These are phyloP conservation scores for Dioscorea zingiberensis DNA, from an alignment of 106 monocot genomes.

Conservation along the genomic window DNA sequence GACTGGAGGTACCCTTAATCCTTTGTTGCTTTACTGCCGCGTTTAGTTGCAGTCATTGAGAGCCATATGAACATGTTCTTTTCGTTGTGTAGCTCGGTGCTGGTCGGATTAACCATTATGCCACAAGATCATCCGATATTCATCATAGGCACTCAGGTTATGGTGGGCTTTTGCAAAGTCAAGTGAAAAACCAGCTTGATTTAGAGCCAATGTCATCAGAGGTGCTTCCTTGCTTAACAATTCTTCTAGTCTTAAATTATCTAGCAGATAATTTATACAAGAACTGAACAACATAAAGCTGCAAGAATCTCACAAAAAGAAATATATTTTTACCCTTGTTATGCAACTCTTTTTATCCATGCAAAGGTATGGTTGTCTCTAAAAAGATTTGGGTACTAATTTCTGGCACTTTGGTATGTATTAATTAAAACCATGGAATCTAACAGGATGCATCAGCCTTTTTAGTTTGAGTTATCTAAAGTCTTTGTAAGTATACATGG, in stretches of 20 bases:
- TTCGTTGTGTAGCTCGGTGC: not conserved
- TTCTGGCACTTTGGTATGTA: too few species aligned
- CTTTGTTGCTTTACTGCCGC: not conserved
- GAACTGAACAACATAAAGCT: too few species aligned
- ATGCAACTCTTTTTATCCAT: not conserved
- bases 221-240: not conserved
- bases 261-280: too few species aligned
- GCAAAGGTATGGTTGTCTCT: not conserved
- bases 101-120: not conserved
- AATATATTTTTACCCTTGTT: not conserved
- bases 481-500: too few species aligned
- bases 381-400: not conserved
- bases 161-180: not conserved
- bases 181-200: not conserved
- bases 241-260: not conserved
- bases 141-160: not conserved
- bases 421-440: too few species aligned
- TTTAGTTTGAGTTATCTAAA: too few species aligned
- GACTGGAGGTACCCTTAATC: not conserved
- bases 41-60: not conserved
- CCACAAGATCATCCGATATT: not conserved
- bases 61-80: not conserved
- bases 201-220: not conserved
- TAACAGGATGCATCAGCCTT: too few species aligned
- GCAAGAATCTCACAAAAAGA: not conserved